Evolutionary conservation across 2,329 filamentous ascomycete species (phyloP).

Genomic region (Fusarium concolor): DNA sequence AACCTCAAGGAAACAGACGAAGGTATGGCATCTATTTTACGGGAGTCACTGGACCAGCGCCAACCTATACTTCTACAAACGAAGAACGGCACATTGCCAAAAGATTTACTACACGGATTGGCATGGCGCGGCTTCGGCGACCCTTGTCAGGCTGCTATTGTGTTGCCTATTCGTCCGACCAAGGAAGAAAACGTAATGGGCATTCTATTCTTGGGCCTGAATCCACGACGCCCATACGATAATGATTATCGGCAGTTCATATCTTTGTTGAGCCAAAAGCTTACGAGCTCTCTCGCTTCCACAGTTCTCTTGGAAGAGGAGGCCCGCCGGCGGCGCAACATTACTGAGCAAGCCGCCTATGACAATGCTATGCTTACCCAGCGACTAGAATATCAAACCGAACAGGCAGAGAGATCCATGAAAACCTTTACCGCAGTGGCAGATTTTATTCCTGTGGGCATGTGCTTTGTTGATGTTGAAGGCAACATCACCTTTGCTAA

Average conservation of each 20-base stretch:
- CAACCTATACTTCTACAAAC: conserved; percentile 57
- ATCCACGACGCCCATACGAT: conserved; percentile 77
- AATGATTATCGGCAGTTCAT: conserved; percentile 78
- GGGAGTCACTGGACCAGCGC: conserved; percentile 53
- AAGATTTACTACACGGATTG: conserved; percentile 68
- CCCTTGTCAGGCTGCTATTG: conserved; percentile 71
- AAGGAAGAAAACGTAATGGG: conserved; percentile 75
- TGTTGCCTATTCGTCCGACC: conserved; percentile 75
- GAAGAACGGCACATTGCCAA: conserved; percentile 66
- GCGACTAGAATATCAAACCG: conserved; percentile 68
- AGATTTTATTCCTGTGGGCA: conserved; percentile 78
- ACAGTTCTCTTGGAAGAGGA: conserved; percentile 79
- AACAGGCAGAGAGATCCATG: conserved; percentile 65
- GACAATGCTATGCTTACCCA: conserved; percentile 75
- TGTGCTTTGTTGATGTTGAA: conserved; percentile 75
- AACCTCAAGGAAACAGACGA: conserved; percentile 52
- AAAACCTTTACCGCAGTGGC: conserved; percentile 77
- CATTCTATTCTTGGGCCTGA: conserved; percentile 76
- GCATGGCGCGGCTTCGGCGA: conserved; percentile 73
- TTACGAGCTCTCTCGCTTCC: conserved; percentile 76
- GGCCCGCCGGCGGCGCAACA: conserved; percentile 64
- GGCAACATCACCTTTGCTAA: conserved; percentile 79
- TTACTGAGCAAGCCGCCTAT: conserved; percentile 69
- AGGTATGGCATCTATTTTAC: conserved; percentile 55
- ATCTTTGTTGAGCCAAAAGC: conserved; percentile 63